Percentiles rank a stretch among this genome's conserved stretches.
phyloP scores from a whole-genome alignment of 2,329 filamentous ascomycete genomes.

The Ceratocystiopsis minuta region DNA sequence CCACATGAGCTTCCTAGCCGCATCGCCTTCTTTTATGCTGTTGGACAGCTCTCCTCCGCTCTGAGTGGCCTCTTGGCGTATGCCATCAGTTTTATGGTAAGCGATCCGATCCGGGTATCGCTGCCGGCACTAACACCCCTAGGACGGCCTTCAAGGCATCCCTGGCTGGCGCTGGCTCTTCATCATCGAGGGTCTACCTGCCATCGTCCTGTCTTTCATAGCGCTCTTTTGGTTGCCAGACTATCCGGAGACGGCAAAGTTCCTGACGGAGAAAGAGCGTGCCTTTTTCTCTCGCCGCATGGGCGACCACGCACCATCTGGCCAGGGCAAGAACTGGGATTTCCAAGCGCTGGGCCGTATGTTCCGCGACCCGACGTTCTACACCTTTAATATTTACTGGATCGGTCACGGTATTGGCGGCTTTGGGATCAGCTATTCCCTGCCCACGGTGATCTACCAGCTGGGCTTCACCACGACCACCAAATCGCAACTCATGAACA shows the following conservation, averaged over 20 bases:
- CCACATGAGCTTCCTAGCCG: conserved; percentile 17
- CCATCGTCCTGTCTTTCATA: conserved; percentile 31
- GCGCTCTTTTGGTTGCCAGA: conserved; percentile 62
- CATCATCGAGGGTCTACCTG: conserved; percentile 48
- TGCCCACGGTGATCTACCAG: conserved; percentile 25
- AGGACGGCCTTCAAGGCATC: conserved; percentile 11
- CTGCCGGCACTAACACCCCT: not conserved
- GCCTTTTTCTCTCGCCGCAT: conserved; percentile 51
- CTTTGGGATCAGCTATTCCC: conserved; percentile 21
- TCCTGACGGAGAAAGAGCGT: conserved; percentile 54
- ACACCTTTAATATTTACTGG: conserved; percentile 21
- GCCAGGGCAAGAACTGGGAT: conserved; percentile 17
- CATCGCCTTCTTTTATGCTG: conserved; percentile 20
- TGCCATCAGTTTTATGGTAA: conserved; percentile 19
- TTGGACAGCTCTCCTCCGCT: conserved; percentile 17
- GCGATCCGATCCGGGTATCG: conserved; percentile 11
- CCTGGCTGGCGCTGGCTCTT: conserved; percentile 50
- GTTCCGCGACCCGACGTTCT: conserved; percentile 18
- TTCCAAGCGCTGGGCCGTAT: conserved; percentile 14
- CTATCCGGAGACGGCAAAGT: conserved; percentile 62
- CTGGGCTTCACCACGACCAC: conserved; percentile 23
- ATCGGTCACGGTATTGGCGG: conserved; percentile 24
- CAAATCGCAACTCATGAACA: conserved; percentile 25
- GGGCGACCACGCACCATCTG: conserved; percentile 14
- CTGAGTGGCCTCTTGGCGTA: conserved; percentile 19